These are phyloP conservation scores for Amanita molliuscula DNA, from an alignment of 768 basidiomycete genomes.

Conservation along the genomic window DNA sequence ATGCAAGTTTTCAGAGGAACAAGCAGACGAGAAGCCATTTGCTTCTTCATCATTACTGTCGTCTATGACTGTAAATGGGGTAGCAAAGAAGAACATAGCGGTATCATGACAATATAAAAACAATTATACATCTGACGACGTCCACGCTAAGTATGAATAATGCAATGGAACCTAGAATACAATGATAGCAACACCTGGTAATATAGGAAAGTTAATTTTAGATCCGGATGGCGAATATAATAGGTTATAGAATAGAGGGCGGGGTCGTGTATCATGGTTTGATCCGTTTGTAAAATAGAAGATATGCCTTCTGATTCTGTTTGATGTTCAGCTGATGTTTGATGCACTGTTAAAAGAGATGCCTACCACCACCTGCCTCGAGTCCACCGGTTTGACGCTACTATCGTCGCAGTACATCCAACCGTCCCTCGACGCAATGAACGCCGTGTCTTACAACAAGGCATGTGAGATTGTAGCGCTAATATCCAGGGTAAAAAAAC, in stretches of 20 bases:
- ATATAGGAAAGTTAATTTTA: slow-evolving; percentile 11
- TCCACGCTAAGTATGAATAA: slow-evolving; percentile 5
- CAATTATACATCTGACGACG: slow-evolving; percentile 1
- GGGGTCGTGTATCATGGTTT: slow-evolving; percentile 26
- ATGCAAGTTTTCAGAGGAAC: slow-evolving; percentile 29
- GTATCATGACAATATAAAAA: slow-evolving; percentile 20
- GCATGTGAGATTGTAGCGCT: neutral
- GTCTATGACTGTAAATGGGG: slow-evolving; percentile 6
- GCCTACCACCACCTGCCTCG: slow-evolving; percentile 77
- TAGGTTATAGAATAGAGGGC: slow-evolving; percentile 13
- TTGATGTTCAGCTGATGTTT: slow-evolving; percentile 4
- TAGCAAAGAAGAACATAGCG: slow-evolving; percentile 17
- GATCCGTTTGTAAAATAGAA: slow-evolving; percentile 71
- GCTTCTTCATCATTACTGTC: neutral
- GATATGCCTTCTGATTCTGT: slow-evolving; percentile 58
- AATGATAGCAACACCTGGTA: slow-evolving; percentile 6
- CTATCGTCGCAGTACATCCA: slow-evolving; percentile 97
- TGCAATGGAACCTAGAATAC: slow-evolving; percentile 5
- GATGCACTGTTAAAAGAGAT: neutral
- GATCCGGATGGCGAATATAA: slow-evolving; percentile 8
- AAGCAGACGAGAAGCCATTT: neutral
- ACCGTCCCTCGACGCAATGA: slow-evolving; percentile 73
- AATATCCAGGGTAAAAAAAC: slow-evolving; percentile 19
- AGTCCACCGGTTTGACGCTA: slow-evolving; percentile 61
- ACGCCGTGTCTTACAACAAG: slow-evolving; percentile 71